phyloP scores from a whole-genome alignment of 345 rosid species.

The Eucalyptus albens region DNA sequence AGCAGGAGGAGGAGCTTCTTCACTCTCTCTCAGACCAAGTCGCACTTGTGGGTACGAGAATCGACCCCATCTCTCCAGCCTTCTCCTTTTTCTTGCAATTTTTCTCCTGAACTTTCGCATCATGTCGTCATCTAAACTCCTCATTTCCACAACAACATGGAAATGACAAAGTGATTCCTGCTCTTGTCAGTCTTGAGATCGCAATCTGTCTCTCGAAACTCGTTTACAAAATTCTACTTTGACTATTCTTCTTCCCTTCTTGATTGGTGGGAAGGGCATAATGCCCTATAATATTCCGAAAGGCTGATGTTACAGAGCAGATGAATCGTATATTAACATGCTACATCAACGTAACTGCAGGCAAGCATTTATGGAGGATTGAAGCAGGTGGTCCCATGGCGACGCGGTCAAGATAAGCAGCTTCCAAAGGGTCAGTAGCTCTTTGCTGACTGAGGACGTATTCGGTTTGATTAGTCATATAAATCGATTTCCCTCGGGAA shows the following conservation, averaged over 20 bases:
- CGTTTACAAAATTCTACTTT: background rate
- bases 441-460: background rate
- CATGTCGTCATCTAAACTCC: background rate
- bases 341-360: slow-evolving; percentile 14
- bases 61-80: background rate
- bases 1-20: slow-evolving; percentile 33
- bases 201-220: background rate
- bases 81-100: background rate
- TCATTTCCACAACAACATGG: background rate
- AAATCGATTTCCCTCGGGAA: background rate
- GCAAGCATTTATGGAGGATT: slow-evolving; percentile 37
- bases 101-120: background rate
- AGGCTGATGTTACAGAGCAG: background rate
- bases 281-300: background rate
- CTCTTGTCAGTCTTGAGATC: background rate
- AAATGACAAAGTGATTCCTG: background rate
- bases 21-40: slow-evolving; percentile 18
- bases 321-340: background rate
- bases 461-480: background rate
- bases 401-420: slow-evolving; percentile 18
- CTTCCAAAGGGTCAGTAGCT: background rate
- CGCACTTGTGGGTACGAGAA: slow-evolving; percentile 38
- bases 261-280: background rate
- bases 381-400: slow-evolving; percentile 59
- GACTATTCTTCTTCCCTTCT: background rate